Evolutionary conservation across 1,284 basidiomycete genomes (phyloP).

Genomic region (Sporisorium iseilematis-ciliati): DNA sequence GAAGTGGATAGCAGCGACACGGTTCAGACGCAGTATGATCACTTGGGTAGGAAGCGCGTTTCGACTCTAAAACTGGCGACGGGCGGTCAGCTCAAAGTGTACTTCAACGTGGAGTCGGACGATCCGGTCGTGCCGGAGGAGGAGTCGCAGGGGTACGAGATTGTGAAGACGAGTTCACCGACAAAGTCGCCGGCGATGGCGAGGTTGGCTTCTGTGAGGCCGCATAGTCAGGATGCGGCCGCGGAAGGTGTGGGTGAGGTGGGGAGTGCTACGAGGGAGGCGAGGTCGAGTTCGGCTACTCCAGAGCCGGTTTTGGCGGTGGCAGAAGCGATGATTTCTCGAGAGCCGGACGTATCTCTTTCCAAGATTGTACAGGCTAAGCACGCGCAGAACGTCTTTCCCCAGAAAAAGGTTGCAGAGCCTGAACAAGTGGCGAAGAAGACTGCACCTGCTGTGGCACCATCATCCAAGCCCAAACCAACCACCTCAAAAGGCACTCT

Average conservation of each 20-base stretch:
- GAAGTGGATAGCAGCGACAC: slow-evolving; percentile 13
- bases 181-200: slow-evolving; percentile 7
- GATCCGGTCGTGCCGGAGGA: slow-evolving; percentile 3
- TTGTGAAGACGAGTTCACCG: slow-evolving; percentile 11
- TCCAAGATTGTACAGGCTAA: background rate
- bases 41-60: slow-evolving; percentile 11
- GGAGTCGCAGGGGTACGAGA: slow-evolving; percentile 4
- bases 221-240: background rate
- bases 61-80: slow-evolving; percentile 3
- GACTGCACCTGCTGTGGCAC: background rate
- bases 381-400: background rate
- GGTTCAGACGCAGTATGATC: slow-evolving; percentile 21
- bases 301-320: background rate
- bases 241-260: background rate
- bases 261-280: background rate
- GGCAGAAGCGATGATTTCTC: background rate
- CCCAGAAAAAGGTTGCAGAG: background rate
- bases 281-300: background rate
- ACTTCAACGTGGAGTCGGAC: background rate
- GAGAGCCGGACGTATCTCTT: background rate
- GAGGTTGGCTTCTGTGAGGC: slow-evolving; percentile 4
- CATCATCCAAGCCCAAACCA: slow-evolving; percentile 3
- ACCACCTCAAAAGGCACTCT: slow-evolving; percentile 8
- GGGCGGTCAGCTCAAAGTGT: slow-evolving; percentile 24
- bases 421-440: background rate